Conservation (phyloP, 140 eudicot genomes). For the Oenanthe javanica region DNA sequence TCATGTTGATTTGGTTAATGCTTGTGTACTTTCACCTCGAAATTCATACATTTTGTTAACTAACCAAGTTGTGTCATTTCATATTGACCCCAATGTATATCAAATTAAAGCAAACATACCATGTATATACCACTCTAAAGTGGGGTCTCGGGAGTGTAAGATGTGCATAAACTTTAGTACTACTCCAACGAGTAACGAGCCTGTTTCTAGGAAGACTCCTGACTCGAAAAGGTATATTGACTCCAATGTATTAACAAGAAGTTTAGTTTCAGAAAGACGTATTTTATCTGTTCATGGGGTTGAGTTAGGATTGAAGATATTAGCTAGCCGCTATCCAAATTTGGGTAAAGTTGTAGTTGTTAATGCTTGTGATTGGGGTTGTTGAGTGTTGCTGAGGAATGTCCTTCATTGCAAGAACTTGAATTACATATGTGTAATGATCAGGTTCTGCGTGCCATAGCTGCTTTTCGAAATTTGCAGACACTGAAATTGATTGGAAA, state of each 20-base stretch:
- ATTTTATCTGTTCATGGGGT: slow-evolving; percentile 36
- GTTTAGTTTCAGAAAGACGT: slow-evolving; percentile 18
- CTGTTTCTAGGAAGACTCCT: not conserved
- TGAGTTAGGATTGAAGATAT: slow-evolving; percentile 50
- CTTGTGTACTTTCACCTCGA: slow-evolving; percentile 34
- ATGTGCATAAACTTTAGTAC: not conserved
- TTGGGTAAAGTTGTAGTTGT: slow-evolving; percentile 47
- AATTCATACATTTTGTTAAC: slow-evolving; percentile 37
- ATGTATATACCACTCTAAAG: not conserved
- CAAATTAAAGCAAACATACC: not conserved
- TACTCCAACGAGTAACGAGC: not conserved
- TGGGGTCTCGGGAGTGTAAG: not conserved
- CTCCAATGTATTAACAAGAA: slow-evolving; percentile 12
- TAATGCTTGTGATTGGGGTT: slow-evolving; percentile 70
- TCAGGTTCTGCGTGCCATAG: slow-evolving; percentile 53
- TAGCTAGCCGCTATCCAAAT: slow-evolving; percentile 58
- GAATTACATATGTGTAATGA: slow-evolving; percentile 76
- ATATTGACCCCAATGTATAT: slow-evolving; percentile 37
- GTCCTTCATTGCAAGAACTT: slow-evolving; percentile 60
- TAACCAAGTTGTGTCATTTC: slow-evolving; percentile 35
- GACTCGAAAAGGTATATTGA: not conserved
- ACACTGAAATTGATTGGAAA: slow-evolving; percentile 63
- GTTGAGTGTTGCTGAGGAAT: slow-evolving; percentile 60
- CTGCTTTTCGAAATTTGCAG: slow-evolving; percentile 63
- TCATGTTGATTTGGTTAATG: slow-evolving; percentile 51